These are phyloP conservation scores for Kwoniella sp. DNA, from an alignment of 768 basidiomycete genomes.

Conservation along the genomic window DNA sequence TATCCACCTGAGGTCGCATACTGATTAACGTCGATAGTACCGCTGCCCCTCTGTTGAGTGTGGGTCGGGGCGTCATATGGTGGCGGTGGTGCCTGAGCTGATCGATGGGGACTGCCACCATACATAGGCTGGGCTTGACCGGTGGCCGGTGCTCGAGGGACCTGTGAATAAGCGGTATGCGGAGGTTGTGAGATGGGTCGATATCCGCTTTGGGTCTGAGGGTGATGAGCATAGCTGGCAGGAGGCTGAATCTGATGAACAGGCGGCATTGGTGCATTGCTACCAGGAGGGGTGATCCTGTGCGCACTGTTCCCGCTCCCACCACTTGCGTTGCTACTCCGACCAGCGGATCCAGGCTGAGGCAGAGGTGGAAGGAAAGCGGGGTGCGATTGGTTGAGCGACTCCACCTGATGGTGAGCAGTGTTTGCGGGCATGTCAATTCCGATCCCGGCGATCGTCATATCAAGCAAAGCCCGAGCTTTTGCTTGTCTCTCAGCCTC, in stretches of 20 bases:
- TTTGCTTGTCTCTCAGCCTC: conserved; percentile 31
- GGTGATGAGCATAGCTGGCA: background rate
- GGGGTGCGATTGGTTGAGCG: conserved; percentile 1
- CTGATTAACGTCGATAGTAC: background rate
- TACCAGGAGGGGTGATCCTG: conserved; percentile 7
- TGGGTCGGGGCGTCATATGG: conserved; percentile 5
- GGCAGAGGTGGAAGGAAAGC: conserved; percentile 8
- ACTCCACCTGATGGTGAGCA: conserved; percentile 6
- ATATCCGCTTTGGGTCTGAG: conserved; percentile 11
- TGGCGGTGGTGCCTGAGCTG: conserved; percentile 9
- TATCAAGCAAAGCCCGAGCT: conserved; percentile 43
- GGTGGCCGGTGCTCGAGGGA: conserved; percentile 2
- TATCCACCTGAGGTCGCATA: background rate
- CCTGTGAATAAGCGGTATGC: background rate
- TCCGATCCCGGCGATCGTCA: conserved; percentile 39
- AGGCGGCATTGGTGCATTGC: conserved; percentile 1
- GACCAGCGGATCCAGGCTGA: conserved; percentile 13
- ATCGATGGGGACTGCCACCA: conserved; percentile 9
- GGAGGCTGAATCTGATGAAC: conserved; percentile 13
- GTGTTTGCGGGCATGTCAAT: conserved; percentile 19
- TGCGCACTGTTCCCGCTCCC: background rate
- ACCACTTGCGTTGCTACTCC: conserved; percentile 1
- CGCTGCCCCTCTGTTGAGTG: background rate
- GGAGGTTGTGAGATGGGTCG: conserved; percentile 11
- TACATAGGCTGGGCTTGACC: background rate